Conservation (phyloP, 345 rosid species). For the Fremontodendron californicum region DNA sequence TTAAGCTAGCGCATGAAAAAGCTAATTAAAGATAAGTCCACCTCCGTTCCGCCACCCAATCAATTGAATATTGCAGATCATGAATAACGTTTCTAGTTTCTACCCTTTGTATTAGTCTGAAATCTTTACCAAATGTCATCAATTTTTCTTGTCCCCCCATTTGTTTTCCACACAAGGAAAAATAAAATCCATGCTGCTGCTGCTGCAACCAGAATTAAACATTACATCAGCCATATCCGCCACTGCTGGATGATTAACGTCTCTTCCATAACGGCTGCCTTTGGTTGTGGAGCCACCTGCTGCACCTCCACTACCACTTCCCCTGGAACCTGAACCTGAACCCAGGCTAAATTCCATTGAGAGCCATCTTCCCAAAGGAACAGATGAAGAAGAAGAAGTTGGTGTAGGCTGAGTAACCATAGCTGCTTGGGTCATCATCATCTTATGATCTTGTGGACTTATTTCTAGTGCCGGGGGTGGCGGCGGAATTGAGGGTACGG, state of each 20-base stretch:
- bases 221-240: slow-evolving; percentile 52
- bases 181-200: slow-evolving; percentile 50
- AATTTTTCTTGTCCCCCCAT: neutral
- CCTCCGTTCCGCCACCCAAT: neutral
- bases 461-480: neutral
- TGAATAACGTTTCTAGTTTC: neutral
- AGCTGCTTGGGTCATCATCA: slow-evolving; percentile 2
- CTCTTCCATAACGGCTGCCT: slow-evolving; percentile 19
- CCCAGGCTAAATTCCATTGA: slow-evolving; percentile 31
- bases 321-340: neutral
- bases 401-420: neutral
- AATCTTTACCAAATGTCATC: neutral
- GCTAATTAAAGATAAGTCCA: no score
- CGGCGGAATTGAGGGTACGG: slow-evolving; percentile 37
- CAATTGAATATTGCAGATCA: neutral
- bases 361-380: slow-evolving; percentile 19
- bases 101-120: neutral
- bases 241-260: slow-evolving; percentile 29
- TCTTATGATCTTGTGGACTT: neutral
- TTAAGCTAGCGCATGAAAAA: no score
- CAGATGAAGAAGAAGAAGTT: slow-evolving; percentile 2
- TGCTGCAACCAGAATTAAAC: slow-evolving; percentile 60
- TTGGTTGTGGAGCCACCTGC: slow-evolving; percentile 33
- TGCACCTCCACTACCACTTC: slow-evolving; percentile 10
- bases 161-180: slow-evolving; percentile 30